These are phyloP conservation scores for Hemileia vastatrix DNA, from an alignment of 1,284 basidiomycete species.

Conservation along the genomic window DNA sequence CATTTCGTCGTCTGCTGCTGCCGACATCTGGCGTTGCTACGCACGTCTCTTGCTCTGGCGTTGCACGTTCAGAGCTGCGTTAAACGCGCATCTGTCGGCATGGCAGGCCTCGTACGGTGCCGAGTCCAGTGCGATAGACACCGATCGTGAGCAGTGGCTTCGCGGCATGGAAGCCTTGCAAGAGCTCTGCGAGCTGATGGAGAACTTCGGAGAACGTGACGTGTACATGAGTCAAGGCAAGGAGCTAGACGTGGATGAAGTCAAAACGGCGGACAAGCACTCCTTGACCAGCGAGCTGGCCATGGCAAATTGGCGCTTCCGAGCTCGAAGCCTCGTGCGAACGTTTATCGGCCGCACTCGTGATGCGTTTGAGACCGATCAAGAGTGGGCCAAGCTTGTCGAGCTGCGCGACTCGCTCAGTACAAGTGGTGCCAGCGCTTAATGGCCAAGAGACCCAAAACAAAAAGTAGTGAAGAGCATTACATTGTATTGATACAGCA, in stretches of 20 bases:
- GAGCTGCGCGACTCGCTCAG: too few relatives aligned
- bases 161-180: slow-evolving; percentile 67
- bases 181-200: slow-evolving; percentile 70
- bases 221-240: slow-evolving; percentile 33
- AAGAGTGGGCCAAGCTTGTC: slow-evolving; percentile 65
- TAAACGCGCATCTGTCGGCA: slow-evolving; percentile 70
- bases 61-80: slow-evolving; percentile 55
- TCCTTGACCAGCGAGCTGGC: slow-evolving; percentile 36
- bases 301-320: slow-evolving; percentile 61
- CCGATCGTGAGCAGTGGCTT: slow-evolving; percentile 57
- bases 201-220: slow-evolving; percentile 66
- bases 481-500: too few relatives aligned
- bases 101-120: slow-evolving; percentile 67
- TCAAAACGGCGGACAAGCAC: slow-evolving; percentile 44
- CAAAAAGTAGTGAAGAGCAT: too few relatives aligned
- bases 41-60: slow-evolving; percentile 68
- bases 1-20: slow-evolving; percentile 57
- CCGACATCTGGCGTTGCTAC: slow-evolving; percentile 68
- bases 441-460: too few relatives aligned
- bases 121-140: slow-evolving; percentile 56
- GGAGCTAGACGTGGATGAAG: slow-evolving; percentile 30
- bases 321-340: slow-evolving; percentile 75
- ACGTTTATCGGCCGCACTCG: slow-evolving; percentile 73
- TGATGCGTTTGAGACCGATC: slow-evolving; percentile 70
- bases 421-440: too few relatives aligned